These are phyloP conservation scores for Mortierella sp. DNA, from an alignment of 371 early-diverging fungal genomes.

Conservation along the genomic window DNA sequence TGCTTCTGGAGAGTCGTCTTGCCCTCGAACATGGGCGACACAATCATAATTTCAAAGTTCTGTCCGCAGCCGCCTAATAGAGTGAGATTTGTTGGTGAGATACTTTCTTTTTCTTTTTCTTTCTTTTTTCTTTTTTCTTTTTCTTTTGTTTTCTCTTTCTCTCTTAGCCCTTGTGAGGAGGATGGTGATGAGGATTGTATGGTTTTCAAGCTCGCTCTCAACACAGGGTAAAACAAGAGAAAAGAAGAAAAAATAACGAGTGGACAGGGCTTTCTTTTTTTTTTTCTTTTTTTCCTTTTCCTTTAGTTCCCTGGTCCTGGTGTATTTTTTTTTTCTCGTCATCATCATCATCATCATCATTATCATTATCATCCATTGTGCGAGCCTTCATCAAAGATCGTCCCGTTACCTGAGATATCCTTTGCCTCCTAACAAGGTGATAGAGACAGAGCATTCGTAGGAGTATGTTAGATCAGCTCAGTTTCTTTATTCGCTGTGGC, in stretches of 20 bases:
- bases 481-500: no score
- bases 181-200: no score
- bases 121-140: no score
- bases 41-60: constrained; percentile 81
- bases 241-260: background rate
- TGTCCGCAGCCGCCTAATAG: constrained; percentile 79
- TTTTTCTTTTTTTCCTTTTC: background rate
- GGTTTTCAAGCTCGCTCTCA: no score
- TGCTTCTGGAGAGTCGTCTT: constrained; percentile 78
- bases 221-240: background rate
- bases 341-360: no score
- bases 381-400: no score
- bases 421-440: constrained; percentile 29
- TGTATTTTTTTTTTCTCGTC: no score
- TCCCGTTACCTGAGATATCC: constrained; percentile 48
- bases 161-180: background rate
- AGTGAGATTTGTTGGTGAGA: background rate
- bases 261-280: background rate
- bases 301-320: background rate
- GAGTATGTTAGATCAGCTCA: no score
- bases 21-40: constrained; percentile 76
- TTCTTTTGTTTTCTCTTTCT: background rate
- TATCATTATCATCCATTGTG: no score
- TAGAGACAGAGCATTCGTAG: background rate
- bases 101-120: background rate